Base-by-base conservation (phyloP, 2,329 filamentous ascomycete genomes). In the Neofusicoccum ribis region DNA sequence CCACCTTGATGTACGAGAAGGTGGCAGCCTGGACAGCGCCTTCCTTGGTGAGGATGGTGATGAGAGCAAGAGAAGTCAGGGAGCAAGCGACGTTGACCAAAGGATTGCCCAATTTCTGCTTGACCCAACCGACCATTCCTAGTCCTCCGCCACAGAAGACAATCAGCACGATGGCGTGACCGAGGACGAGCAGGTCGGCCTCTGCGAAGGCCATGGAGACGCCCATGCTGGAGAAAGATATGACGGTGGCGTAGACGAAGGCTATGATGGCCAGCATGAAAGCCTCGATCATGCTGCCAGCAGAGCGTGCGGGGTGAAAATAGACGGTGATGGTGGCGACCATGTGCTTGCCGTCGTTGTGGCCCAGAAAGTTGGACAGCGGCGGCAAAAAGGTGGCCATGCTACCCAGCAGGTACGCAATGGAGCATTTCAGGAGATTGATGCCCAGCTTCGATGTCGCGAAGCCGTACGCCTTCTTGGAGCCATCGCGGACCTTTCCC, bases 241-340 rank as follows among this genome's bases (percentile, higher is more conserved):
- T 82, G 44, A 92, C 81, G 39, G 88, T 86, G 2, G 90, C 89
- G 74, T 96, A 98, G 43, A 88, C 78, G 67, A 97, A 91, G 1
- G 93, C 93, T 39, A 90, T 82, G 43, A 91, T 79, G 5, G 92
- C 91, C 65, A 95, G 88, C 39, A 93, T 79, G 11, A 90, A 86
- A 3, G 93, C 93, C 77, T 84, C 86, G 69, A 79, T 83, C 37
- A 88, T 71, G 0, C 86, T 77, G 90, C 91, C 94, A 31, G 89
- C 86, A 17, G 92, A 92, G 65, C 94, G 85, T 5, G 92, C 91
- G 4, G 94, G 93, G 76, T 97, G 93, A 72, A 97, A 98, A 74
- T 97, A 98, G 11, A 97, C 93, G 0, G 92, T 96, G 65, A 97
- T 88, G 2, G 94, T 97, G 37, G 93, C 93, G 60, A 97, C 92